Conservation (phyloP, 441 rosid genomes). For the Pelargonium exstipulatum region DNA sequence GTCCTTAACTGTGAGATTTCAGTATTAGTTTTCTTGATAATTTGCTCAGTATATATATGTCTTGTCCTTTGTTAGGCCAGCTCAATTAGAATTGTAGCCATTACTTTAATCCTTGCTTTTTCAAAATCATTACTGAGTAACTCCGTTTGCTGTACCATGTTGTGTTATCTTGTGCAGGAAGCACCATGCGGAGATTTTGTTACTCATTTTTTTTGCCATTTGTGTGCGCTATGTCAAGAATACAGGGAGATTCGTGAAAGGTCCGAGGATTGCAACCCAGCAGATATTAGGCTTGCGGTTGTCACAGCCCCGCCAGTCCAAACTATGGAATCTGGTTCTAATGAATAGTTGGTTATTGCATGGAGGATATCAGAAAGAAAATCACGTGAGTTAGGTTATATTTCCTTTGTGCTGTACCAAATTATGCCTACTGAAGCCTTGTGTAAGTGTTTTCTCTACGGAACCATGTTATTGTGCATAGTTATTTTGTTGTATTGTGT, state of each 20-base stretch:
- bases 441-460: no score
- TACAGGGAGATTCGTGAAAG: conserved; percentile 71
- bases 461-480: no score
- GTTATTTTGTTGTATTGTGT: no score
- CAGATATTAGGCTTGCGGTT: conserved; percentile 40
- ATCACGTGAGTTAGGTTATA: background rate
- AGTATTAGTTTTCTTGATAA: background rate
- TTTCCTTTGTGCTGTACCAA: background rate
- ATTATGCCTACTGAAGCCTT: background rate
- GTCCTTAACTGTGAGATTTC: background rate
- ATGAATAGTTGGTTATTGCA: conserved; percentile 6
- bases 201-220: conserved; percentile 82
- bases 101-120: background rate
- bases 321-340: conserved; percentile 47
- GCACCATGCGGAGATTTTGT: conserved; percentile 82
- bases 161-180: conserved; percentile 46
- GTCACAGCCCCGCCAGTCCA: conserved; percentile 61
- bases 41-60: no score
- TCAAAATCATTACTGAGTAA: background rate
- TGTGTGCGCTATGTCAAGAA: conserved; percentile 89
- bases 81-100: background rate
- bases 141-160: background rate
- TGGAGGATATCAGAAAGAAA: background rate
- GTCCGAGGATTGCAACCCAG: conserved; percentile 27
- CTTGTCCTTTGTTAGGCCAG: background rate